phyloP scores from a whole-genome alignment of 805 yeast species.

The Pichia manshurica region DNA sequence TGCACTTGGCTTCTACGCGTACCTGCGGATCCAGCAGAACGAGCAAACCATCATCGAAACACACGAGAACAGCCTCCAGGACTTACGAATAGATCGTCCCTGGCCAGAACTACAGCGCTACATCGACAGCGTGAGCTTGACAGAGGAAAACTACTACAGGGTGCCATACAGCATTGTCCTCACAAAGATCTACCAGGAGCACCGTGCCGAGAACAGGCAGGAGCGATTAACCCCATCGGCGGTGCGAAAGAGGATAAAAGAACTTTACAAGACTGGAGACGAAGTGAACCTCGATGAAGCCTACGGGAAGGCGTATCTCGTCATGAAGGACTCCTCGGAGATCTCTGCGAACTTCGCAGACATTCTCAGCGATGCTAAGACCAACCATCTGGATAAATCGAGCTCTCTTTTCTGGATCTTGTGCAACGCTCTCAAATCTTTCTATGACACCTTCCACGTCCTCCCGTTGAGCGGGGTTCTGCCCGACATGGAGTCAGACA shows the following conservation, averaged over 20 bases:
- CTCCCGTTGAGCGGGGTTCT: constrained; percentile 71
- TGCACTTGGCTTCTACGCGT: constrained; percentile 62
- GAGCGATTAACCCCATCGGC: constrained; percentile 19
- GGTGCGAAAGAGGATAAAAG: constrained; percentile 16
- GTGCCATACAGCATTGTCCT: constrained; percentile 66
- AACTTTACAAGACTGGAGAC: constrained; percentile 20
- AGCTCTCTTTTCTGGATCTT: constrained; percentile 55
- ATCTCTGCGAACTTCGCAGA: constrained; percentile 25
- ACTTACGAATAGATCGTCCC: constrained; percentile 59
- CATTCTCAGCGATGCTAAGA: constrained; percentile 23
- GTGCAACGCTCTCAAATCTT: constrained; percentile 47
- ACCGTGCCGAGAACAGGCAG: not conserved
- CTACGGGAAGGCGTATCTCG: constrained; percentile 39
- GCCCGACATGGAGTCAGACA: constrained; percentile 86
- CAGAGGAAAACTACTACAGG: constrained; percentile 46
- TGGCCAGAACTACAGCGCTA: constrained; percentile 62
- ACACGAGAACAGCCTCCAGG: constrained; percentile 53
- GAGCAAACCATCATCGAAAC: constrained; percentile 72
- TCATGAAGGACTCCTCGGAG: constrained; percentile 33
- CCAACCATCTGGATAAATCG: constrained; percentile 10
- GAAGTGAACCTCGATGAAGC: constrained; percentile 33
- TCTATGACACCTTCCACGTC: constrained; percentile 35
- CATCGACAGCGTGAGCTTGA: constrained; percentile 42
- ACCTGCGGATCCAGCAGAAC: constrained; percentile 42
- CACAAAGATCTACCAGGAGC: constrained; percentile 40